phyloP scores from a whole-genome alignment of 192 early-diverging fungal species.

The Coemansia sp. region DNA sequence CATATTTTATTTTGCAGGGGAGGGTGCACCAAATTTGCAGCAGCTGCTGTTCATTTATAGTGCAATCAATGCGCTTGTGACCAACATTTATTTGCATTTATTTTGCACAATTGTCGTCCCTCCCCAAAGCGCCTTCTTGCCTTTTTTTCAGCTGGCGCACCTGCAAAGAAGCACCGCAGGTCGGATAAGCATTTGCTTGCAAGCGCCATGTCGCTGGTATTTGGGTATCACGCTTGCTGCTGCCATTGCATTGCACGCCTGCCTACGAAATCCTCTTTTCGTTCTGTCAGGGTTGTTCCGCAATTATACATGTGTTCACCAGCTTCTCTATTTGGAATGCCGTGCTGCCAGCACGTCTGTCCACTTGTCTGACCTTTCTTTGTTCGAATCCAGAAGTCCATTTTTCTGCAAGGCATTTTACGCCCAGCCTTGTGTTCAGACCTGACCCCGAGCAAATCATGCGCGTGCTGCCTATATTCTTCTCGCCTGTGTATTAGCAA shows the following conservation, averaged over 20 bases:
- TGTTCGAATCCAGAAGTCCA: constrained; percentile 13
- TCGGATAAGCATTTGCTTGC: background rate
- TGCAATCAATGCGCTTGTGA: constrained; percentile 7
- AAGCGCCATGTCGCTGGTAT: background rate
- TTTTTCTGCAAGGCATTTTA: background rate
- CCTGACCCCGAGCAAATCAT: constrained; percentile 11
- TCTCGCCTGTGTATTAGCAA: constrained; percentile 3
- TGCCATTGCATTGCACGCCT: background rate
- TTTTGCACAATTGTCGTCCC: background rate
- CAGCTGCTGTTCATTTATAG: background rate
- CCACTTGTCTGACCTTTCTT: background rate
- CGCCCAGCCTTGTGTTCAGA: background rate
- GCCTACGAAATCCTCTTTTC: background rate
- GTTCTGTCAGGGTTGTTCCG: background rate
- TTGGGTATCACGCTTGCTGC: background rate
- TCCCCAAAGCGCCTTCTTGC: background rate
- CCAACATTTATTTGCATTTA: constrained; percentile 1
- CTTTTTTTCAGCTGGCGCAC: background rate
- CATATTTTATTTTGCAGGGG: background rate
- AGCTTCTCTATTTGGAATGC: background rate
- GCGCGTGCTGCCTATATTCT: background rate
- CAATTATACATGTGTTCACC: background rate
- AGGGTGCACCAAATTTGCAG: background rate
- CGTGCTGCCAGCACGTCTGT: background rate
- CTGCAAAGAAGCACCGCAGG: background rate